Evolutionary conservation across 139 green algal species (phyloP), one percentile per base, ranked within the genome.

Genomic region (Picochlorum sp.): DNA sequence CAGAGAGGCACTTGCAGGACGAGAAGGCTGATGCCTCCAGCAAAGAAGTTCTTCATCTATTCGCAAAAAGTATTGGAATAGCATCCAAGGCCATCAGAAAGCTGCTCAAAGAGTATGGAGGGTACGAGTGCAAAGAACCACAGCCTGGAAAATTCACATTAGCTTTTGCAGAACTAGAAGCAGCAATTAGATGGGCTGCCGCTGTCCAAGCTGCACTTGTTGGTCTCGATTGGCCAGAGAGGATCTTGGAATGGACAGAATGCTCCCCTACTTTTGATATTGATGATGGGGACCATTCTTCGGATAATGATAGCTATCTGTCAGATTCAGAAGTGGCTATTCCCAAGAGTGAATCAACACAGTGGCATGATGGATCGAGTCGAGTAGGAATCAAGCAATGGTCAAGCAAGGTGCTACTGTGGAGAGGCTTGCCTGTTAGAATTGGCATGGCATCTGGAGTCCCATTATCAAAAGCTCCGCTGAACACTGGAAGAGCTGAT

Each of bases 111-210:
- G 24, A 84, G 86, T 60, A 59, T 49, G 59, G 56, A 10, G 87
- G 86, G 38, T 93, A 93, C 60, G 86, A 95, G 72, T 93, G 87
- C 83, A 93, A 95, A 69, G 86, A 92, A 78, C 83, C 83, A 4
- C 82, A 90, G 63, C 68, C 82, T 5, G 86, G 84, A 37, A 88
- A 89, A 66, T 83, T 91, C 68, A 91, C 78, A 4, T 50, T 91
- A 6, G 81, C 71, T 9, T 91, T 91, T 70, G 68, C 69, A 67
- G 82, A 57, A 3, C 71, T 86, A 45, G 73, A 85, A 49, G 57
- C 60, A 28, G 78, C 74, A 2, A 34, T 85, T 20, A 50, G 61
- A 26, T 86, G 72, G 55, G 82, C 75, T 67, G 70, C 60, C 28
- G 75, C 70, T 34, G 21, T 90, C 24, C 88, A 95, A 54, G 49